These are phyloP conservation scores for Berkeleyomyces rouxiae DNA, from an alignment of 2,329 filamentous ascomycete genomes.

Conservation along the genomic window DNA sequence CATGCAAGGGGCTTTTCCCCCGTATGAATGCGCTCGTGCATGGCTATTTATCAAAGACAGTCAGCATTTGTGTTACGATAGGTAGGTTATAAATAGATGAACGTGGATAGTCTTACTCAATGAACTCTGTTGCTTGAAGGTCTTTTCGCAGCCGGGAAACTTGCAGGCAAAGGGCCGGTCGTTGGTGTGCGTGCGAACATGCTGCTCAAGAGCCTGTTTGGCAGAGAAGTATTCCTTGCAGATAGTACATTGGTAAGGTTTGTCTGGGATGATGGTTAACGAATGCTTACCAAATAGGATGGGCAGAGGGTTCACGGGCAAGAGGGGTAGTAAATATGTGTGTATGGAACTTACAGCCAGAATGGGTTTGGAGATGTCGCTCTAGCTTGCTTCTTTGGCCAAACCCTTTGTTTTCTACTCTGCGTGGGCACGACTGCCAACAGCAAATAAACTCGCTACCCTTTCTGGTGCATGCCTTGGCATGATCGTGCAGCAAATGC, in stretches of 20 bases:
- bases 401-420: constrained; percentile 28
- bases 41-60: constrained; percentile 27
- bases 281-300: constrained; percentile 14
- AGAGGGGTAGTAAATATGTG: not conserved
- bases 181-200: constrained; percentile 49
- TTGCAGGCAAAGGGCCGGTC: constrained; percentile 45
- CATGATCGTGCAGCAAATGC: constrained; percentile 36
- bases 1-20: constrained; percentile 46
- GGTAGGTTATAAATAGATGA: too few species aligned
- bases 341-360: constrained; percentile 34
- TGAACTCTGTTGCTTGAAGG: constrained; percentile 51
- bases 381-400: constrained; percentile 46
- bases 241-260: constrained; percentile 38
- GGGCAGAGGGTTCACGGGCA: not conserved
- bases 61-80: not conserved
- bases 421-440: constrained; percentile 39
- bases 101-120: constrained; percentile 32
- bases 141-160: constrained; percentile 32
- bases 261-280: constrained; percentile 27
- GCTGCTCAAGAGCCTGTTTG: constrained; percentile 50
- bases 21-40: constrained; percentile 50
- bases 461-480: constrained; percentile 28
- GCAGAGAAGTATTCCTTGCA: constrained; percentile 46
- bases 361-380: constrained; percentile 48
- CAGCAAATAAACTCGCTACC: constrained; percentile 33